Evolutionary conservation across 768 basidiomycete species (phyloP).

Genomic region (Solioccasus polychromus): DNA sequence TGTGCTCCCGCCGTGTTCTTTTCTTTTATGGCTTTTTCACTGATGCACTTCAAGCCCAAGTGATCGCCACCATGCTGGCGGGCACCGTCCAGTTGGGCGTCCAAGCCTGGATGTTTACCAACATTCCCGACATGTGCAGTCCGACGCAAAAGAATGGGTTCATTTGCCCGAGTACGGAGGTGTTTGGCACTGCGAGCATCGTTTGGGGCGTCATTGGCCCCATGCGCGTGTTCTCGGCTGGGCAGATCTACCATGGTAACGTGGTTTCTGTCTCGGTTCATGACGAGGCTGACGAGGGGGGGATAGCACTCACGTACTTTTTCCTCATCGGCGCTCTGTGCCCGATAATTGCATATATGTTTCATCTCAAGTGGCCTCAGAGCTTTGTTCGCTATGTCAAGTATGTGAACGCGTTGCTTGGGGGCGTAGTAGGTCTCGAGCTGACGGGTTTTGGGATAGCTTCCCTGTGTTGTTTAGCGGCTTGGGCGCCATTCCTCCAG

Average conservation of each 20-base stretch:
- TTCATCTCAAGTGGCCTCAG: slow-evolving; percentile 60
- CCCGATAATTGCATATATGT: slow-evolving; percentile 53
- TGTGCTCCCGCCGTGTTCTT: not conserved
- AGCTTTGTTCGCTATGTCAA: slow-evolving; percentile 61
- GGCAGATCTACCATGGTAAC: slow-evolving; percentile 56
- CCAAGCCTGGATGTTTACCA: slow-evolving; percentile 56
- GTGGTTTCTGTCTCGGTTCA: not conserved
- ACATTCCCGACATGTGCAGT: slow-evolving; percentile 37
- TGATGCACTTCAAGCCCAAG: slow-evolving; percentile 37
- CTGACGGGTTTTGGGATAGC: slow-evolving; percentile 19
- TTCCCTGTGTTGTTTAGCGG: slow-evolving; percentile 54
- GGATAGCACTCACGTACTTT: slow-evolving; percentile 54
- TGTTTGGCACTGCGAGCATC: slow-evolving; percentile 78
- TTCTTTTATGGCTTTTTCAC: not conserved
- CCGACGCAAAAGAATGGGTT: slow-evolving; percentile 45
- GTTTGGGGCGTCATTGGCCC: slow-evolving; percentile 86
- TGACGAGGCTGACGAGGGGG: not conserved
- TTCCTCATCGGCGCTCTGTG: slow-evolving; percentile 73
- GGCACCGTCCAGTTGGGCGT: slow-evolving; percentile 68
- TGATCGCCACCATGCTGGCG: slow-evolving; percentile 58
- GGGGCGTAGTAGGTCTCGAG: not conserved
- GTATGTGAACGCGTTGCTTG: slow-evolving; percentile 34
- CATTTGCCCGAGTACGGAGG: slow-evolving; percentile 65
- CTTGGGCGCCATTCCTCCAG: slow-evolving; percentile 60
- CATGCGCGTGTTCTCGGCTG: slow-evolving; percentile 61